Evolutionary conservation across 2,329 filamentous ascomycete genomes (phyloP).

Genomic region (Sporothrix pallida): DNA sequence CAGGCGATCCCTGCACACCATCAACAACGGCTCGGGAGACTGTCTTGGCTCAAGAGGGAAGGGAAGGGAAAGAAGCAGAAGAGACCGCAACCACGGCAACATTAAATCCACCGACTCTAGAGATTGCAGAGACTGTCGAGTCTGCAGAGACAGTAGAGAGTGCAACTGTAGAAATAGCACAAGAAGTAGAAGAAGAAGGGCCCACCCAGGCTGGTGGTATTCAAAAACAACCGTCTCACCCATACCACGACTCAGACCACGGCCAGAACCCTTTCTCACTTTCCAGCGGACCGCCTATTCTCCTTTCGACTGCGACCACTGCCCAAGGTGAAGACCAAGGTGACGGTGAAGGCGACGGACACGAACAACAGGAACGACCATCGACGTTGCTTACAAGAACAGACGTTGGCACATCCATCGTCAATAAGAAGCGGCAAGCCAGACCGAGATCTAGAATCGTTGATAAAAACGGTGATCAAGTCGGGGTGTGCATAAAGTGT

Average conservation of each 20-base stretch:
- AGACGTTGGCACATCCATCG: not conserved
- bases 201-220: not conserved
- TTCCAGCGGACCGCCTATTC: not conserved
- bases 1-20: not conserved
- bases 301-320: not conserved
- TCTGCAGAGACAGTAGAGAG: too few relatives aligned
- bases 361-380: too few relatives aligned
- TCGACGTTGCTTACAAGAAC: not conserved
- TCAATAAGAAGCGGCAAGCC: too few relatives aligned
- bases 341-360: not conserved
- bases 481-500: not conserved
- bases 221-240: not conserved
- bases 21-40: not conserved
- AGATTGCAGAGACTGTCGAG: too few relatives aligned
- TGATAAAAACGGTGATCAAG: too few relatives aligned
- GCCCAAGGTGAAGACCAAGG: not conserved
- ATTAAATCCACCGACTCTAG: too few relatives aligned
- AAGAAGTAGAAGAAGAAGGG: not conserved
- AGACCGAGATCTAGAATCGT: not conserved
- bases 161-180: too few relatives aligned
- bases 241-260: too few relatives aligned
- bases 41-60: not conserved
- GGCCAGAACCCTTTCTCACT: not conserved
- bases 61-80: not conserved
- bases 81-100: too few relatives aligned